A percentile compares a stretch with the other conserved stretches of the same genome.
phyloP scores from a whole-genome alignment of 805 yeast species.

The Metschnikowia orientalis region DNA sequence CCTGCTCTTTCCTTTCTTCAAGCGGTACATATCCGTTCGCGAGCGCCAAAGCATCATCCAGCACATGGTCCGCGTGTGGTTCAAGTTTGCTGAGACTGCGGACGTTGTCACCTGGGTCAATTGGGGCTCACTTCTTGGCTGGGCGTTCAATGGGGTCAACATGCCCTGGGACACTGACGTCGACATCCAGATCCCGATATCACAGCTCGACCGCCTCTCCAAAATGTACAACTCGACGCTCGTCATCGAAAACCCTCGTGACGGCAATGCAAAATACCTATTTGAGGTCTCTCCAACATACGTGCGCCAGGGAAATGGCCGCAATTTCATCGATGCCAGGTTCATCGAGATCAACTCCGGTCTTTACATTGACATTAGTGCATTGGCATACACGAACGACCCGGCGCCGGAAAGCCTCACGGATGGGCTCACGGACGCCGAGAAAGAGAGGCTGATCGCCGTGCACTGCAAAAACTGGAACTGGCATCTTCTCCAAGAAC shows the following conservation, averaged over 20 bases:
- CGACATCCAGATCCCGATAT: slow-evolving; percentile 18
- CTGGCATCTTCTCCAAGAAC: slow-evolving; percentile 35
- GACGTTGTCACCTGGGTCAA: slow-evolving; percentile 28
- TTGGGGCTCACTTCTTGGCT: slow-evolving; percentile 24
- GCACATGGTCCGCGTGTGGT: slow-evolving; percentile 36
- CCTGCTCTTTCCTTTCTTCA: slow-evolving; percentile 35
- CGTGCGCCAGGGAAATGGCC: slow-evolving; percentile 19
- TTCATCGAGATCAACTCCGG: slow-evolving; percentile 35
- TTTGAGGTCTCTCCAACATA: slow-evolving; percentile 22
- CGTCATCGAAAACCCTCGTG: slow-evolving; percentile 16
- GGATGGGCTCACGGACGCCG: slow-evolving; percentile 3
- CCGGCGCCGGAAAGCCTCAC: slow-evolving; percentile 8
- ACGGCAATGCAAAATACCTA: slow-evolving; percentile 19
- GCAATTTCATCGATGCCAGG: slow-evolving; percentile 19
- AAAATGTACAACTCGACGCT: slow-evolving; percentile 13
- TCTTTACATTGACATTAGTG: slow-evolving; percentile 24
- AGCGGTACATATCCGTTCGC: slow-evolving; percentile 29
- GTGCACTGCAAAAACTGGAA: slow-evolving; percentile 40
- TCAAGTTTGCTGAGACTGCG: slow-evolving; percentile 31
- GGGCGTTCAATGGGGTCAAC: slow-evolving; percentile 20
- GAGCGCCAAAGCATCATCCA: slow-evolving; percentile 37
- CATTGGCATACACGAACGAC: slow-evolving; percentile 12
- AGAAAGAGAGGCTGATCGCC: slow-evolving; percentile 14
- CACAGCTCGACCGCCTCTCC: slow-evolving; percentile 16
- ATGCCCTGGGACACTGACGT: slow-evolving; percentile 21